A percentile compares a stretch with the other conserved stretches of the same genome.
phyloP scores from a whole-genome alignment of 2,329 filamentous ascomycete species.

The Myrmaecium sp. region DNA sequence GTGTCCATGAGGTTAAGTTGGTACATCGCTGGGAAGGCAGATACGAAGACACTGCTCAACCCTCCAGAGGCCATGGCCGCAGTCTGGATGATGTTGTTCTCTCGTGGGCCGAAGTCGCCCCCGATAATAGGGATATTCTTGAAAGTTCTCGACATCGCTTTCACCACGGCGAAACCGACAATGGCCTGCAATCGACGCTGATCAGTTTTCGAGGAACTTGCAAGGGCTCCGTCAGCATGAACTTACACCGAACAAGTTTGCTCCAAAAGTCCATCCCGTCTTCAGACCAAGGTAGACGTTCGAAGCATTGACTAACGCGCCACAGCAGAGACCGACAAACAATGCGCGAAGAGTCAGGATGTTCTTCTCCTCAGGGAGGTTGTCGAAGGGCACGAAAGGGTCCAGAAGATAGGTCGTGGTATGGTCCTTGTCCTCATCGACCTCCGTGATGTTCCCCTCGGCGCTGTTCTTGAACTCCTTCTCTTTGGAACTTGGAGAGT shows the following conservation, averaged over 20 bases:
- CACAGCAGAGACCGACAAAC: slow-evolving; percentile 37
- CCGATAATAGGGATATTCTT: slow-evolving; percentile 35
- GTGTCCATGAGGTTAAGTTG: slow-evolving; percentile 34
- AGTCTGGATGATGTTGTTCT: slow-evolving; percentile 46
- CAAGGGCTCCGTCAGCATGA: not conserved
- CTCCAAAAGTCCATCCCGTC: slow-evolving; percentile 27
- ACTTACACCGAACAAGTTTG: slow-evolving; percentile 14
- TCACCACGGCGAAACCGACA: slow-evolving; percentile 42
- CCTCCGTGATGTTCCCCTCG: slow-evolving; percentile 11
- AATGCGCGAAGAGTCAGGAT: slow-evolving; percentile 41
- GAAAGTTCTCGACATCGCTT: slow-evolving; percentile 33
- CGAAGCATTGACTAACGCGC: slow-evolving; percentile 43
- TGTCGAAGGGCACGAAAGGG: slow-evolving; percentile 26
- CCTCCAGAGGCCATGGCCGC: slow-evolving; percentile 43
- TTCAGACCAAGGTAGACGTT: slow-evolving; percentile 40
- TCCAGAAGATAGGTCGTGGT: slow-evolving; percentile 15
- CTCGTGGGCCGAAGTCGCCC: slow-evolving; percentile 39
- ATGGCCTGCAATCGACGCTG: slow-evolving; percentile 29
- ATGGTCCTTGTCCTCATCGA: slow-evolving; percentile 9
- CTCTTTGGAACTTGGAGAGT: no score
- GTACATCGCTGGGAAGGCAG: slow-evolving; percentile 44
- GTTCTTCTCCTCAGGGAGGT: slow-evolving; percentile 26
- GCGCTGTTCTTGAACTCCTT: slow-evolving; percentile 8
- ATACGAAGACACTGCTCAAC: slow-evolving; percentile 39
- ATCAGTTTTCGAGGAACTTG: no score